Percentiles rank a stretch among this genome's conserved stretches.
phyloP scores from a whole-genome alignment of 495 filamentous ascomycete genomes.

The Trichoderma asperelloides region DNA sequence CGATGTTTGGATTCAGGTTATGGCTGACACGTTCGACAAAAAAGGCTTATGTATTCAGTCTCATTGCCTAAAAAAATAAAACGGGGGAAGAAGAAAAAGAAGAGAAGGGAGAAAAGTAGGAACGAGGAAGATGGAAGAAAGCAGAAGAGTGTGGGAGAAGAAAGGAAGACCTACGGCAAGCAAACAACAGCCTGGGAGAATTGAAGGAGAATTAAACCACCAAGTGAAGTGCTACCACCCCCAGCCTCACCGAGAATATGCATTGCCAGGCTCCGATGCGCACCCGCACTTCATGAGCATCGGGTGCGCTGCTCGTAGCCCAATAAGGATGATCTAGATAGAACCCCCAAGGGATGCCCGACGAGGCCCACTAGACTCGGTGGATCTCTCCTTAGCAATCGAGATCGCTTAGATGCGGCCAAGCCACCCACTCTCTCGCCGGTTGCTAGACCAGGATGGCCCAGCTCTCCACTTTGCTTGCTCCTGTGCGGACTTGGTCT shows the following conservation, averaged over 20 bases:
- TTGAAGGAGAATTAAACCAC: neutral
- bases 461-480: too few relatives aligned
- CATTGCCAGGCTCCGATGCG: neutral
- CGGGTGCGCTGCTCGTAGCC: neutral
- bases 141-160: too few relatives aligned
- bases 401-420: constrained; percentile 2
- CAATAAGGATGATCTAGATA: neutral
- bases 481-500: too few relatives aligned
- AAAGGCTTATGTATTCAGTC: neutral
- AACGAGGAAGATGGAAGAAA: too few relatives aligned
- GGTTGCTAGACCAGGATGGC: too few relatives aligned
- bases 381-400: neutral
- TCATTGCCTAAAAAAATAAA: neutral
- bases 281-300: neutral
- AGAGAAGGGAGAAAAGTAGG: too few relatives aligned
- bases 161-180: neutral
- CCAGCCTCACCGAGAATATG: neutral
- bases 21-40: too few relatives aligned
- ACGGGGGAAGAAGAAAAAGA: neutral
- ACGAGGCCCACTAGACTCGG: neutral
- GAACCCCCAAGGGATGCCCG: neutral
- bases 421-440: neutral
- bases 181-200: neutral
- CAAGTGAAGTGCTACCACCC: neutral
- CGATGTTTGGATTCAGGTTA: too few relatives aligned